phyloP scores from a whole-genome alignment of 192 early-diverging fungal genomes.

The Geranomyces michiganensis region DNA sequence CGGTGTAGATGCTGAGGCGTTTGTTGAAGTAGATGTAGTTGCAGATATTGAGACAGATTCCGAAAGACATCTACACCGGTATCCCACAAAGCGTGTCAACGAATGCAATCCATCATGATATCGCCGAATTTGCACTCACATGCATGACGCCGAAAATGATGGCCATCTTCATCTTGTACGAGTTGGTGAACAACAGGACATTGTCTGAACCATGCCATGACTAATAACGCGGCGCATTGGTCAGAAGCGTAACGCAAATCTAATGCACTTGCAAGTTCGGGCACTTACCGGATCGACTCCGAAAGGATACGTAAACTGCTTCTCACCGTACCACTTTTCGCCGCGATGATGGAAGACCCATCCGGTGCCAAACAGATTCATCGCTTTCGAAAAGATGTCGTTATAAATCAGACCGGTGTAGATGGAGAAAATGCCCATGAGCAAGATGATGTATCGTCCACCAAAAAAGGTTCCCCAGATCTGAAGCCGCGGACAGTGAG shows the following conservation, averaged over 20 bases:
- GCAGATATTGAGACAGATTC: constrained; percentile 82
- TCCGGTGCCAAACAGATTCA: constrained; percentile 75
- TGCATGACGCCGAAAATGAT: constrained; percentile 95
- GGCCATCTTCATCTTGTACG: constrained; percentile 99
- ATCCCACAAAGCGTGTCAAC: background rate
- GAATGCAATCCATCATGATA: background rate
- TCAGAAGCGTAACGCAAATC: background rate
- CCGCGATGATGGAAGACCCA: constrained; percentile 73
- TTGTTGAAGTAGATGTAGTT: constrained; percentile 92
- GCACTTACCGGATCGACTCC: constrained; percentile 82
- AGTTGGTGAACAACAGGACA: constrained; percentile 92
- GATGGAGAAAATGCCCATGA: constrained; percentile 98
- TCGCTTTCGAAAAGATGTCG: constrained; percentile 89
- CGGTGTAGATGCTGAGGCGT: constrained; percentile 75
- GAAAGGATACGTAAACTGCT: constrained; percentile 73
- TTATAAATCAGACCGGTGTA: constrained; percentile 98
- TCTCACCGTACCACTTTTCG: constrained; percentile 61
- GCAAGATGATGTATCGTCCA: constrained; percentile 95
- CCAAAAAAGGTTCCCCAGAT: constrained; percentile 88
- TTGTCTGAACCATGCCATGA: constrained; percentile 95
- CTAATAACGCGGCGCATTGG: constrained; percentile 24
- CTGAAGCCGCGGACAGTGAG: constrained; percentile 38
- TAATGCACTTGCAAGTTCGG: background rate
- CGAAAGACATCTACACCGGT: constrained; percentile 81
- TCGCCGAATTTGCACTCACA: constrained; percentile 32